Conservation (phyloP, 2,329 filamentous ascomycete species). For the Rhinocladiella similis region DNA sequence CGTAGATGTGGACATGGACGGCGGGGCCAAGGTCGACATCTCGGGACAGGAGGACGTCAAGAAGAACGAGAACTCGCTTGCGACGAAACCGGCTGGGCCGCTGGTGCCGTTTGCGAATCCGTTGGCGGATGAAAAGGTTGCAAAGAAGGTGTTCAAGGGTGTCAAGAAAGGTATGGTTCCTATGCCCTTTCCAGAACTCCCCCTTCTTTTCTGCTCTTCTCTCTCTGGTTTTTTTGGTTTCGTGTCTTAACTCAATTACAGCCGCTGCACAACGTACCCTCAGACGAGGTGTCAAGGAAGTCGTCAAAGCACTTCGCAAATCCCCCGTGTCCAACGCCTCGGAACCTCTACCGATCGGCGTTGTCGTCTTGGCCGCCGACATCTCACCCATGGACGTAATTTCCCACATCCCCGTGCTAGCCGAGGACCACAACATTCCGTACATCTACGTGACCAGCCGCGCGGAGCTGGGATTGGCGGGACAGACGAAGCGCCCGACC, state of each 20-base stretch:
- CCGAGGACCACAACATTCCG: conserved; percentile 96
- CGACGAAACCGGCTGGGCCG: conserved; percentile 42
- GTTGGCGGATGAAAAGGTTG: conserved; percentile 51
- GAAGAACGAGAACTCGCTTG: conserved; percentile 22
- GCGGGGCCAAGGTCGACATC: conserved; percentile 11
- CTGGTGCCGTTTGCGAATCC: conserved; percentile 53
- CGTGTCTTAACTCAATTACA: conserved; percentile 46
- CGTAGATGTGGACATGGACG: conserved; percentile 19
- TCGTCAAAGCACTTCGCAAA: conserved; percentile 97
- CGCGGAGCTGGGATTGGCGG: conserved; percentile 89
- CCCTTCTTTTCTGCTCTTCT: not conserved
- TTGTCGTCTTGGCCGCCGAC: conserved; percentile 93
- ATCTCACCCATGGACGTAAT: conserved; percentile 99
- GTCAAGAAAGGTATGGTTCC: conserved; percentile 51
- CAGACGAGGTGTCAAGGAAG: conserved; percentile 97
- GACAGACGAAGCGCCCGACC: conserved; percentile 92
- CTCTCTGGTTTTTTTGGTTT: not conserved
- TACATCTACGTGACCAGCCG: conserved; percentile 94
- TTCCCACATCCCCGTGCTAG: conserved; percentile 94
- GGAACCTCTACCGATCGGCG: conserved; percentile 60
- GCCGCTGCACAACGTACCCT: conserved; percentile 94
- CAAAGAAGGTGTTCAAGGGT: conserved; percentile 53
- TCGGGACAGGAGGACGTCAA: conserved; percentile 10
- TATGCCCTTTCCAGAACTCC: not conserved
- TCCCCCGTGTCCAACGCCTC: conserved; percentile 64